Evolutionary conservation across 768 basidiomycete genomes (phyloP).

Genomic region (Suillus alpinus): DNA sequence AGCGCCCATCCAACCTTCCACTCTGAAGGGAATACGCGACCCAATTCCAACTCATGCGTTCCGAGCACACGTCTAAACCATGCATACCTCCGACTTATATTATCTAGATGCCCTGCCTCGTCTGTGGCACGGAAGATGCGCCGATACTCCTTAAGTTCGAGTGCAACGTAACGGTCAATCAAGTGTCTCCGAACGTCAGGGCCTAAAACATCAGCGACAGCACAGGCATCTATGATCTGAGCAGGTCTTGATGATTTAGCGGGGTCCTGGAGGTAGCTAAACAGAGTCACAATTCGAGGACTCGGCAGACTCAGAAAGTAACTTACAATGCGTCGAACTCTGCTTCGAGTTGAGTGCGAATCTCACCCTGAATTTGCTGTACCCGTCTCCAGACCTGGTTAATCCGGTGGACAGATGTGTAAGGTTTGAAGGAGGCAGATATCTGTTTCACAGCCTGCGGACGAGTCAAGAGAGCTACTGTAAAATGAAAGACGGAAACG

Average conservation of each 20-base stretch:
- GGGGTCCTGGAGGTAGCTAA: slow-evolving; percentile 78
- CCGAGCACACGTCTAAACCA: slow-evolving; percentile 90
- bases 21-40: slow-evolving; percentile 74
- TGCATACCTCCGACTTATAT: slow-evolving; percentile 86
- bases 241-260: slow-evolving; percentile 61
- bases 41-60: slow-evolving; percentile 85
- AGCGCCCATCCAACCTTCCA: slow-evolving; percentile 88
- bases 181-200: slow-evolving; percentile 77
- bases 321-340: slow-evolving; percentile 93
- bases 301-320: background rate
- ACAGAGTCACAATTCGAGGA: slow-evolving; percentile 1
- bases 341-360: slow-evolving; percentile 76
- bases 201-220: slow-evolving; percentile 88
- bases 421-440: slow-evolving; percentile 74
- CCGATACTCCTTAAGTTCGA: slow-evolving; percentile 93
- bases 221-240: slow-evolving; percentile 77
- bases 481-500: slow-evolving; percentile 15
- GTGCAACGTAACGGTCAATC: slow-evolving; percentile 83
- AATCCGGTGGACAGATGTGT: slow-evolving; percentile 73
- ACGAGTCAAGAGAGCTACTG: background rate
- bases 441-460: slow-evolving; percentile 85
- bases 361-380: slow-evolving; percentile 76
- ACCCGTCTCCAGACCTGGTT: slow-evolving; percentile 76
- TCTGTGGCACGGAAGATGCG: slow-evolving; percentile 92
- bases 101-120: slow-evolving; percentile 96